Conservation (phyloP, 352 stramenopile species). For the Saprolegnia parasitica region DNA sequence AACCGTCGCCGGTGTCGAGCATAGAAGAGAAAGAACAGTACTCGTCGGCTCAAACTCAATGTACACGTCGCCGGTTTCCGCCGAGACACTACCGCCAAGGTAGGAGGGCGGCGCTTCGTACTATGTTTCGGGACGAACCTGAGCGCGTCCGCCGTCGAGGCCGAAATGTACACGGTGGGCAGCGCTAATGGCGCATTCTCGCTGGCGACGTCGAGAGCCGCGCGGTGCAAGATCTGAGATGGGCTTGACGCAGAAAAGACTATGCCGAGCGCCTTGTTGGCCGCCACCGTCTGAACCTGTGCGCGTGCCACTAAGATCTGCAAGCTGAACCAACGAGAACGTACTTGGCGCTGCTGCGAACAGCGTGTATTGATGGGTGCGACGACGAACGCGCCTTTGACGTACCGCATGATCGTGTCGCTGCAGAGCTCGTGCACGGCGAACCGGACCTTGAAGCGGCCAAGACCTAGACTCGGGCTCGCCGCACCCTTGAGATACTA, state of each 20-base stretch:
- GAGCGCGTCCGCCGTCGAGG: slow-evolving; percentile 45
- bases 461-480: background rate
- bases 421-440: background rate
- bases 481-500: background rate
- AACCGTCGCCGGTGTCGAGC: too few species aligned
- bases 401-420: background rate
- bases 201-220: background rate
- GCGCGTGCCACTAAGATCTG: background rate
- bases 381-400: background rate
- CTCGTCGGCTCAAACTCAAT: slow-evolving; percentile 17
- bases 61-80: slow-evolving; percentile 7
- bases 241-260: background rate
- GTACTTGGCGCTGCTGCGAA: background rate
- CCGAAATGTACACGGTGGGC: slow-evolving; percentile 1
- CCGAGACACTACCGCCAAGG: background rate
- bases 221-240: background rate
- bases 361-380: background rate
- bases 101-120: too few species aligned
- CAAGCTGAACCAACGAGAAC: background rate
- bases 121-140: too few species aligned
- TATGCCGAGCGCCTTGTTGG: background rate
- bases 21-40: background rate
- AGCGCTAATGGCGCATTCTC: background rate
- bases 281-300: background rate
- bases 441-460: background rate